phyloP scores from a whole-genome alignment of 805 yeast genomes.

The Pichia kluyveri region DNA sequence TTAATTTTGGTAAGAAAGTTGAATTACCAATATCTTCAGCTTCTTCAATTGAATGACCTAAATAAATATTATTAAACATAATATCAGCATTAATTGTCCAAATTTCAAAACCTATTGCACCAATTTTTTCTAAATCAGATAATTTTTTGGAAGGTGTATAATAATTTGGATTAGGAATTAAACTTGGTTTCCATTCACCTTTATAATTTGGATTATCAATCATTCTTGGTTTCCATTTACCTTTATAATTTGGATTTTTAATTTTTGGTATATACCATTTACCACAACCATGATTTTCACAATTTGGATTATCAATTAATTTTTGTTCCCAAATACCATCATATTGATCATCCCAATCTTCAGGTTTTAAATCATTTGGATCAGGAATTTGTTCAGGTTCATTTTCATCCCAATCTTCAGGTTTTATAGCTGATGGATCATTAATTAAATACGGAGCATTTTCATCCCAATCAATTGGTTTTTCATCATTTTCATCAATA shows the following conservation, averaged over 20 bases:
- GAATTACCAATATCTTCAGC: slow-evolving; percentile 78
- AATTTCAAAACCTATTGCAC: slow-evolving; percentile 79
- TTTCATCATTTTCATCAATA: slow-evolving; percentile 56
- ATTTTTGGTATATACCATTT: slow-evolving; percentile 63
- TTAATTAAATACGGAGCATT: slow-evolving; percentile 51
- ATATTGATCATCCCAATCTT: slow-evolving; percentile 81
- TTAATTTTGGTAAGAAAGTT: slow-evolving; percentile 52
- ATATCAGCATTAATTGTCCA: slow-evolving; percentile 80
- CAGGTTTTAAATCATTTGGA: slow-evolving; percentile 60
- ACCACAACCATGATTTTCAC: slow-evolving; percentile 71
- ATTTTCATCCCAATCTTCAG: slow-evolving; percentile 73
- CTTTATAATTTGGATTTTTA: slow-evolving; percentile 62
- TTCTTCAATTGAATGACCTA: slow-evolving; percentile 77
- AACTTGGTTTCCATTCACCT: slow-evolving; percentile 71
- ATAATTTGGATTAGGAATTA: slow-evolving; percentile 62
- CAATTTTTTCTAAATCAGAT: slow-evolving; percentile 49
- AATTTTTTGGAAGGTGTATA: slow-evolving; percentile 41
- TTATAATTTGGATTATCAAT: slow-evolving; percentile 66
- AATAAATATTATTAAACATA: slow-evolving; percentile 72
- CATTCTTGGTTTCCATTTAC: slow-evolving; percentile 67
- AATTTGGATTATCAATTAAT: slow-evolving; percentile 61
- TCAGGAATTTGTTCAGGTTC: slow-evolving; percentile 52
- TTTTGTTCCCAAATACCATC: slow-evolving; percentile 85
- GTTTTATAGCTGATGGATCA: slow-evolving; percentile 61
- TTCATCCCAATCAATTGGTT: slow-evolving; percentile 86